Percentiles rank a stretch among this genome's conserved stretches.
Conservation (phyloP, 2,329 filamentous ascomycete genomes). For the Chrysosporium keratinophilum region DNA sequence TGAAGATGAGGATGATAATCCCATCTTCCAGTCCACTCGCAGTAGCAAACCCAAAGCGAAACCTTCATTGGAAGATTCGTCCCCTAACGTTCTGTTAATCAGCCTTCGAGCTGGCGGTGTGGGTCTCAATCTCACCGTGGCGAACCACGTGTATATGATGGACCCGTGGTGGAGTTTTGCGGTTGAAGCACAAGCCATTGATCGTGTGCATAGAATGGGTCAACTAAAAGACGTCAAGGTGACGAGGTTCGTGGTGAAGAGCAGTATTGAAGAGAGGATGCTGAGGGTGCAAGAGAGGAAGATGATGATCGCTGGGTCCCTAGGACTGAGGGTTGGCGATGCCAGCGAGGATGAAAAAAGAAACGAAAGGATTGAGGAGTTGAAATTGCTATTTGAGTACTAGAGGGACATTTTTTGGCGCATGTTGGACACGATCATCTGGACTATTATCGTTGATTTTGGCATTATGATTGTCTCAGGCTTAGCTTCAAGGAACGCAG, state of each 20-base stretch:
- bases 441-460: neutral
- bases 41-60: slow-evolving; percentile 6
- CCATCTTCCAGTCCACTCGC: neutral
- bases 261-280: slow-evolving; percentile 94
- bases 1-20: slow-evolving; percentile 25
- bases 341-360: slow-evolving; percentile 82
- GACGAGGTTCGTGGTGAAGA: slow-evolving; percentile 75
- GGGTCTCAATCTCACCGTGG: slow-evolving; percentile 81
- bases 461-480: neutral
- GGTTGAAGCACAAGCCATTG: slow-evolving; percentile 92
- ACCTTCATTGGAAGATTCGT: slow-evolving; percentile 11
- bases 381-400: slow-evolving; percentile 65
- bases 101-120: slow-evolving; percentile 85
- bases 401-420: neutral
- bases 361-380: slow-evolving; percentile 81
- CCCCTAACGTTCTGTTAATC: slow-evolving; percentile 57
- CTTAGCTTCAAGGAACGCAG: neutral
- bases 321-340: slow-evolving; percentile 95
- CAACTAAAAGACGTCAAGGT: slow-evolving; percentile 80
- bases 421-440: neutral
- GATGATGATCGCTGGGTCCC: slow-evolving; percentile 72
- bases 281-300: slow-evolving; percentile 86
- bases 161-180: slow-evolving; percentile 99
- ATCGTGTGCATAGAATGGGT: slow-evolving; percentile 94
- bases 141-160: slow-evolving; percentile 94